These are phyloP conservation scores for Termitomyces sp. DNA, from an alignment of 768 basidiomycete species.

Conservation along the genomic window DNA sequence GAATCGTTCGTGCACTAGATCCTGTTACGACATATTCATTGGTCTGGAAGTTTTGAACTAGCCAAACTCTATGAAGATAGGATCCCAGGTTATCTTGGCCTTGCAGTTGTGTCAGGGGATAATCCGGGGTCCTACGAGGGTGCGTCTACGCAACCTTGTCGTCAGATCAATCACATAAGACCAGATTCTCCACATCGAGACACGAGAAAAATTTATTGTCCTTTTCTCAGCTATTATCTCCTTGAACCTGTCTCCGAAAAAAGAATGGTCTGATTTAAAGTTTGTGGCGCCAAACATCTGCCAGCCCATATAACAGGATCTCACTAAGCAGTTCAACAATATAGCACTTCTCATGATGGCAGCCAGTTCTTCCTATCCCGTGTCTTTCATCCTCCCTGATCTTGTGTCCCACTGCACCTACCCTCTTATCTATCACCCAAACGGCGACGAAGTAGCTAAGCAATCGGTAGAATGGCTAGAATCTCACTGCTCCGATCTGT, in stretches of 20 bases:
- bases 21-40: too few relatives aligned
- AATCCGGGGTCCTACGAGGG: neutral
- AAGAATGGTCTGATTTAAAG: neutral
- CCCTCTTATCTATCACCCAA: constrained; percentile 34
- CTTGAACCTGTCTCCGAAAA: neutral
- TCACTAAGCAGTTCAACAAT: neutral
- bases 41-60: too few relatives aligned
- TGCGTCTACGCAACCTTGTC: neutral
- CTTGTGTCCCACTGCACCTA: constrained; percentile 48
- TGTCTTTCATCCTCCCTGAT: constrained; percentile 45
- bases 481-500: constrained; percentile 37
- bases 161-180: neutral
- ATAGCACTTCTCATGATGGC: neutral
- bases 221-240: neutral
- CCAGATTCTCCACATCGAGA: neutral
- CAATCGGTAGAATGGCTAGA: constrained; percentile 48
- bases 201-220: neutral
- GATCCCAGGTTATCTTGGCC: too few relatives aligned
- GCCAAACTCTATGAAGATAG: neutral
- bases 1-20: too few relatives aligned
- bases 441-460: constrained; percentile 40
- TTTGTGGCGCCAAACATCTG: neutral
- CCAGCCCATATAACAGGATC: neutral
- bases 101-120: too few relatives aligned
- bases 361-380: neutral